Evolutionary conservation across 1,139 yeast species (phyloP).

Genomic region (Nakaseomyces uthaithaninus): DNA sequence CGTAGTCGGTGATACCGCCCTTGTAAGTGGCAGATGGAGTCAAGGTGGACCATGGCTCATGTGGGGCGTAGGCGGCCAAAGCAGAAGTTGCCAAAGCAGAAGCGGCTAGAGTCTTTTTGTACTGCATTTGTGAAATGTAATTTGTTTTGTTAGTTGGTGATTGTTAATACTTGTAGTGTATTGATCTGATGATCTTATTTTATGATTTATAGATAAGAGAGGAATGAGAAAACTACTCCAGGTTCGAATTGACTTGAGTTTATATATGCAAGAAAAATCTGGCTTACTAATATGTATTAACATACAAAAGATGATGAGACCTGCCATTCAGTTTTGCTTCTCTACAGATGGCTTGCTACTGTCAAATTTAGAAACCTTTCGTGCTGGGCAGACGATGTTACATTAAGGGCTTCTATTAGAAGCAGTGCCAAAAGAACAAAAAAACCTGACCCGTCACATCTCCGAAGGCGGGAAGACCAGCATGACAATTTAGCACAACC

Average conservation of each 20-base stretch:
- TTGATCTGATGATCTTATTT: neutral
- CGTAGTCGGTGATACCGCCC: conserved; percentile 44
- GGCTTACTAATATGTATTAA: too few relatives aligned
- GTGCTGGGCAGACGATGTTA: too few relatives aligned
- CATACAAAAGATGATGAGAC: too few relatives aligned
- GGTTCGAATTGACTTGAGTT: neutral
- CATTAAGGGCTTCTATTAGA: too few relatives aligned
- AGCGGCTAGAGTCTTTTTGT: conserved; percentile 34
- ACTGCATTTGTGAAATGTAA: conserved; percentile 29
- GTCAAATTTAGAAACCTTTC: too few relatives aligned
- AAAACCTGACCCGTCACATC: too few relatives aligned
- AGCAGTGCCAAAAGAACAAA: too few relatives aligned
- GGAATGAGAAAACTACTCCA: neutral
- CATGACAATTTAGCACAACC: too few relatives aligned
- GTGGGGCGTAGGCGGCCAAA: conserved; percentile 56
- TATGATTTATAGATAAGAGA: neutral
- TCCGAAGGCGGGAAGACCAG: too few relatives aligned
- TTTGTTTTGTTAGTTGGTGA: neutral
- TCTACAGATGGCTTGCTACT: too few relatives aligned
- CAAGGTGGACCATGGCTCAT: conserved; percentile 66
- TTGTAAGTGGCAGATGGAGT: conserved; percentile 52
- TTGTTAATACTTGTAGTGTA: neutral
- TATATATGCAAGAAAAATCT: too few relatives aligned
- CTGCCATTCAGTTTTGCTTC: too few relatives aligned
- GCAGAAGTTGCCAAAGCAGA: conserved; percentile 40